Base-by-base conservation (phyloP, 345 rosid species). In the Raphanus raphanistrum region DNA sequence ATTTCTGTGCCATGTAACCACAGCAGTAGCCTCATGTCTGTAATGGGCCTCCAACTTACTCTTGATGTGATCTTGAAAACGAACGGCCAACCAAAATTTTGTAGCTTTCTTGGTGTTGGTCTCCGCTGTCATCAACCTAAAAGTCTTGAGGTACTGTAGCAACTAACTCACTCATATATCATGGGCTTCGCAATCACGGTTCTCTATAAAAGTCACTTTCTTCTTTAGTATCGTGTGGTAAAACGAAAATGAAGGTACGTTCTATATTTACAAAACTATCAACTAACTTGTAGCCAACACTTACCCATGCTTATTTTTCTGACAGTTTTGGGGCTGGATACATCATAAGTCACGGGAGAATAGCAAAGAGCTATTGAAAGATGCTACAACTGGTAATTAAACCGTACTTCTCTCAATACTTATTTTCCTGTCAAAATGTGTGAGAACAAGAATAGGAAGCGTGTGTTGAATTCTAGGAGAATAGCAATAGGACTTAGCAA, bases 241-340 rank as follows among this genome's bases (percentile, higher is more conserved):
- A 82, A 79, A 55, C 55, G 66, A 87, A 74, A 79, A 93, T 91
- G 98, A 85, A 86, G 95, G 98, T 90, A 80, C 72, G 87, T 70
- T 62, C 75, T 50, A 41, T 28, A 62, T 78, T 58, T 66, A 70
- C 81, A 60, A 15, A 48, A 60, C 17, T 17, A 43, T 74, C 69
- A 27, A 25, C 64, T 79, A 68, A 55, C 45, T 32, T 58, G 73
- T 84, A 66, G 58, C 83, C 55, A 81, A 82, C 43, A 73, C 66
- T 76, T 60, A 78, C 82, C 69, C 38, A 73, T 61, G 48, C 70
- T 74, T 72, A 78, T 57, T 76, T 38, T 80, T 84, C 79, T 83
- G 74, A 89, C 98, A 91, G 97, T 75, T 91, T 78, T 81, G 86
- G 75, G 91, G 87, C 57, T 91, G 97, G 98, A 86, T 88, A 93